These are phyloP conservation scores for Lichtheimia hyalospora DNA, from an alignment of 371 early-diverging fungal species.

Conservation along the genomic window DNA sequence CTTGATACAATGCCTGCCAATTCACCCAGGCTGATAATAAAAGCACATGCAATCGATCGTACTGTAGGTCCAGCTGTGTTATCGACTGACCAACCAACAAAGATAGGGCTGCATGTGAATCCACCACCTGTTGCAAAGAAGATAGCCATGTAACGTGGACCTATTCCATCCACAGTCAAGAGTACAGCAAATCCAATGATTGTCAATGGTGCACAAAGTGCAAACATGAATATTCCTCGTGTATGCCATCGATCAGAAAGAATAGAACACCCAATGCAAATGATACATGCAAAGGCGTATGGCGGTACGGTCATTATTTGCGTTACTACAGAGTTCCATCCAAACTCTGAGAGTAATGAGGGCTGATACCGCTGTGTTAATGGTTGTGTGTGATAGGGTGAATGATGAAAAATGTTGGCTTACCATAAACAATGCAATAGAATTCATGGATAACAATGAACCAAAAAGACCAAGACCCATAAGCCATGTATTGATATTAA, in stretches of 20 bases:
- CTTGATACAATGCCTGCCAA: conserved; percentile 24
- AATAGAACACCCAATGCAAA: conserved; percentile 25
- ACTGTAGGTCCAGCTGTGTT: conserved; percentile 26
- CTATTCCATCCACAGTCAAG: conserved; percentile 7
- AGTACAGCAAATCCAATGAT: conserved; percentile 17
- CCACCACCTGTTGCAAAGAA: conserved; percentile 26
- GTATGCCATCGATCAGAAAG: conserved; percentile 28
- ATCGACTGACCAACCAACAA: conserved; percentile 25
- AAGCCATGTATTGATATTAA: conserved; percentile 44
- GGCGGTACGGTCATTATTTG: conserved; percentile 45
- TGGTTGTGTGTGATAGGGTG: neutral
- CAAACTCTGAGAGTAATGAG: conserved; percentile 17
- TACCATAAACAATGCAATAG: conserved; percentile 48
- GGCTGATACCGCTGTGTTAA: conserved; percentile 5
- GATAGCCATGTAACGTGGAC: conserved; percentile 24
- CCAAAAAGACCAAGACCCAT: conserved; percentile 41
- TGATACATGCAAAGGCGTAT: conserved; percentile 28
- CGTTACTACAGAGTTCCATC: conserved; percentile 20
- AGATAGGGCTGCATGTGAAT: conserved; percentile 23
- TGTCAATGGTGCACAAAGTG: conserved; percentile 15
- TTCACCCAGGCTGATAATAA: conserved; percentile 14
- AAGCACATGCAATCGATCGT: conserved; percentile 22
- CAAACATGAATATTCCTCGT: conserved; percentile 26
- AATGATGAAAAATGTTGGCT: neutral
- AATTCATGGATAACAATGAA: conserved; percentile 33